Conservation (phyloP, 2,329 filamentous ascomycete species). For the Hypoxylon sp. region DNA sequence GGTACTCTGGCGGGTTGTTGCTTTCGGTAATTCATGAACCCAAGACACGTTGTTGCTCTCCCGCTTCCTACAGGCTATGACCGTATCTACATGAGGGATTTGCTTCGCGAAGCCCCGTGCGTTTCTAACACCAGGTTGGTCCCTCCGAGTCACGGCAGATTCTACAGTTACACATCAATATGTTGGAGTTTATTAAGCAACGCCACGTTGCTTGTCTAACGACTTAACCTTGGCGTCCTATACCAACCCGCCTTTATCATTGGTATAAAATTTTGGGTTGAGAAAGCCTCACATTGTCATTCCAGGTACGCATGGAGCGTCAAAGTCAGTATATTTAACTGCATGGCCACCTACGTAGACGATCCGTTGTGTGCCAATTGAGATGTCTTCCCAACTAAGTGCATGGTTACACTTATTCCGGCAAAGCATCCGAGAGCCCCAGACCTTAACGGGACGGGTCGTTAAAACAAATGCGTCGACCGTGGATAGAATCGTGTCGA, state of each 20-base stretch:
- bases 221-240: constrained; percentile 10
- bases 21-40: constrained; percentile 32
- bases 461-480: constrained; percentile 37
- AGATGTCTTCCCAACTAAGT: constrained; percentile 13
- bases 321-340: constrained; percentile 6
- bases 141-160: constrained; percentile 6
- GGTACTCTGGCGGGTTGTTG: constrained; percentile 11
- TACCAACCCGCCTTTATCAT: constrained; percentile 14
- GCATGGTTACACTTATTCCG: constrained; percentile 27
- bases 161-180: constrained; percentile 13
- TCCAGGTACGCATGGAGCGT: constrained; percentile 14
- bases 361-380: constrained; percentile 11
- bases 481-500: constrained; percentile 22
- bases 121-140: constrained; percentile 12
- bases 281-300: constrained; percentile 18
- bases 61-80: constrained; percentile 45
- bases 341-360: constrained; percentile 16
- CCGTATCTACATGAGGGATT: constrained; percentile 22
- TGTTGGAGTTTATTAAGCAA: constrained; percentile 16
- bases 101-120: constrained; percentile 14
- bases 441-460: constrained; percentile 40
- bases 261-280: constrained; percentile 14
- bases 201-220: constrained; percentile 32
- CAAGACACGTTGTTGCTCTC: constrained; percentile 45
- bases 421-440: constrained; percentile 37